These are phyloP conservation scores for Podosphaera leucotricha DNA, from an alignment of 2,329 filamentous ascomycete genomes.

Conservation along the genomic window DNA sequence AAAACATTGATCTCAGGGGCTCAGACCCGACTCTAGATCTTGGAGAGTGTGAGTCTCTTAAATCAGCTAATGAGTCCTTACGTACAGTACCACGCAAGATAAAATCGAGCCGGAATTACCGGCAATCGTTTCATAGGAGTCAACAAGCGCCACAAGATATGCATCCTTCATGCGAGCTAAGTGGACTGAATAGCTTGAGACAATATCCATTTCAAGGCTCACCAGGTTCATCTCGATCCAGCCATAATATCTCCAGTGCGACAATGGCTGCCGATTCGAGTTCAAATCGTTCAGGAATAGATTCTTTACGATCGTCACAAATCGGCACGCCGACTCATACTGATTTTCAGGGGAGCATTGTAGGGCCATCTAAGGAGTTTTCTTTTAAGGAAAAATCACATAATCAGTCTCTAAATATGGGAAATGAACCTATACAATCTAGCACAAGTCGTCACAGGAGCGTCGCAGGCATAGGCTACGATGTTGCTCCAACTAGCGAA, in stretches of 20 bases:
- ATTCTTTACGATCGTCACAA: constrained; percentile 32
- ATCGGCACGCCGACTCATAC: constrained; percentile 30
- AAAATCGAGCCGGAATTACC: constrained; percentile 16
- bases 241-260: constrained; percentile 19
- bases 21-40: constrained; percentile 8
- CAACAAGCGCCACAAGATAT: constrained; percentile 22
- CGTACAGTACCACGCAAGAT: constrained; percentile 4
- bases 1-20: constrained; percentile 6
- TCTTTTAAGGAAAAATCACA: constrained; percentile 49
- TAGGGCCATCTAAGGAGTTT: constrained; percentile 40
- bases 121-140: constrained; percentile 20
- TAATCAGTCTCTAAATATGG: constrained; percentile 28
- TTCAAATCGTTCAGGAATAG: constrained; percentile 31
- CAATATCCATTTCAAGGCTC: constrained; percentile 16
- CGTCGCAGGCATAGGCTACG: constrained; percentile 31
- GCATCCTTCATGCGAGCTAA: constrained; percentile 20
- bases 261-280: constrained; percentile 18
- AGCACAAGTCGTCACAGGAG: constrained; percentile 59
- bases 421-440: constrained; percentile 43
- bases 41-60: constrained; percentile 14
- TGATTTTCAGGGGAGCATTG: constrained; percentile 35
- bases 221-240: constrained; percentile 21
- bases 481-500: constrained; percentile 37
- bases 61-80: constrained; percentile 8
- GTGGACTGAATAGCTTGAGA: constrained; percentile 18